phyloP scores from a whole-genome alignment of 208 protist species.

The Balamuthia mandrillaris region DNA sequence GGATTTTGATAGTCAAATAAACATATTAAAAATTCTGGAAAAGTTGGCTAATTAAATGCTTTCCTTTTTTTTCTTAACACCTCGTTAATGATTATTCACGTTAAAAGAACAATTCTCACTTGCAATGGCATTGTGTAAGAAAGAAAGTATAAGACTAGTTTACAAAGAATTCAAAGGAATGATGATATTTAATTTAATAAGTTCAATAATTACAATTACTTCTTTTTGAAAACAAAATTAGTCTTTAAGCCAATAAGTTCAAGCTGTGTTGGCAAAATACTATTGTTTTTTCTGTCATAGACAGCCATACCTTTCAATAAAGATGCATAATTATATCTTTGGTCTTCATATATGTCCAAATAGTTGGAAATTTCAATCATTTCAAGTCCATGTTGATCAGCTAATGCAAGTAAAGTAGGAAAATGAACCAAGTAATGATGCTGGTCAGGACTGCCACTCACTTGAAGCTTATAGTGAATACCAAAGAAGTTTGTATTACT shows the following conservation, averaged over 20 bases:
- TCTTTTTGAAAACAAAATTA: no score
- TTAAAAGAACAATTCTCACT: no score
- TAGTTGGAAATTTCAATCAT: conserved; percentile 47
- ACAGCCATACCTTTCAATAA: conserved; percentile 17
- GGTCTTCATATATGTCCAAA: conserved; percentile 52
- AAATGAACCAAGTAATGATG: conserved; percentile 55
- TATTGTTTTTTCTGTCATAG: background rate
- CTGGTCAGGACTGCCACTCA: conserved; percentile 9
- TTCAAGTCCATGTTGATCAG: conserved; percentile 22
- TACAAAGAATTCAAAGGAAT: no score
- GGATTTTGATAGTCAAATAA: no score
- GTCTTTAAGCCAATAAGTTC: conserved; percentile 20
- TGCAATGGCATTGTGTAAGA: no score
- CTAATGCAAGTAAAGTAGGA: conserved; percentile 49
- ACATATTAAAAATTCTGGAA: no score
- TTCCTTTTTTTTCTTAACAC: no score
- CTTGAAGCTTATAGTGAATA: background rate
- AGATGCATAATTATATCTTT: conserved; percentile 49
- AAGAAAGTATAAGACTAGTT: no score
- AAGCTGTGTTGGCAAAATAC: background rate
- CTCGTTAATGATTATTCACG: no score
- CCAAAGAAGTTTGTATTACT: conserved; percentile 34
- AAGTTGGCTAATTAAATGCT: no score
- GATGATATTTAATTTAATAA: no score
- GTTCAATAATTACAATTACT: no score